phyloP scores from a whole-genome alignment of 73 alveolate genomes.

The Tetrahymena borealis region DNA sequence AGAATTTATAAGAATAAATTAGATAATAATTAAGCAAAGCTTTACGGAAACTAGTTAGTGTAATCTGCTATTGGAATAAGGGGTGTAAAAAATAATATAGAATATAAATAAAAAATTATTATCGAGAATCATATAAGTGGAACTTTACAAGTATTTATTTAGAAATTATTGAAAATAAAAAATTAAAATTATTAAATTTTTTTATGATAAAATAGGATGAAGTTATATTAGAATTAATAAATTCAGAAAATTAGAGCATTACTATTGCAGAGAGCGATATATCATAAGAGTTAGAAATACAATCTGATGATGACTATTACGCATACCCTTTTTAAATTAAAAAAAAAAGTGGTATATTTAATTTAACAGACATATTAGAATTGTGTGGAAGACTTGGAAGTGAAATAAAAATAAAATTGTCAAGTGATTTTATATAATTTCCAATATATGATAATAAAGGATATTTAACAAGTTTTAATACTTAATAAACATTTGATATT shows the following conservation, averaged over 20 bases:
- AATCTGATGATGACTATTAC: neutral
- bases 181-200: too few relatives aligned
- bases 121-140: neutral
- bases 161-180: too few relatives aligned
- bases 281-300: neutral
- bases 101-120: neutral
- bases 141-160: too few relatives aligned
- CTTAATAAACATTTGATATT: neutral
- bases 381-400: neutral
- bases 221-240: too few relatives aligned
- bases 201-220: too few relatives aligned
- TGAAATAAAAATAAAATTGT: neutral
- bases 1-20: neutral
- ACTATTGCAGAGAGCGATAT: neutral
- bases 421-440: neutral
- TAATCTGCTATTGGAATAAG: neutral
- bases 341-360: neutral
- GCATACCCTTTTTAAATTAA: neutral
- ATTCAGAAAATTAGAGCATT: too few relatives aligned
- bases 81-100: neutral
- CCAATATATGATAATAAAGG: neutral
- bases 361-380: neutral
- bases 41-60: neutral
- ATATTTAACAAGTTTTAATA: neutral
- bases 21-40: neutral